Conservation (phyloP, 2,329 filamentous ascomycete species). For the Cryphonectria japonica region DNA sequence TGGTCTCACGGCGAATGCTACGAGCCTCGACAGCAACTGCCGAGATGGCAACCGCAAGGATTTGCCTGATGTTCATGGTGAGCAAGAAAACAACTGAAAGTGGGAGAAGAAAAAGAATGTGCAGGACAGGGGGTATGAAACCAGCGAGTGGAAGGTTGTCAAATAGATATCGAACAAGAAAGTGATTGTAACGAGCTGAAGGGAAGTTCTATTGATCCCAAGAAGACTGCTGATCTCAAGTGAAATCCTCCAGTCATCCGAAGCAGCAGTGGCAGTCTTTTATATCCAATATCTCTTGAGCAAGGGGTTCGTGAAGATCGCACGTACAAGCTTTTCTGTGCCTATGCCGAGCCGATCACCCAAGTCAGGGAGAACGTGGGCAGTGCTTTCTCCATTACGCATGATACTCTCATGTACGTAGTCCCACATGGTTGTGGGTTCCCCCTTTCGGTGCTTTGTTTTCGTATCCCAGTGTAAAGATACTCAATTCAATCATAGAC, state of each 20-base stretch:
- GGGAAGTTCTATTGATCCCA: background rate
- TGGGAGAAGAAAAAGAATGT: background rate
- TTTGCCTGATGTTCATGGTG: background rate
- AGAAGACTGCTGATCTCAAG: background rate
- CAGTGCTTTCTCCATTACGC: background rate
- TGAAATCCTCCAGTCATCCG: background rate
- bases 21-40: conserved; percentile 3
- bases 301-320: background rate
- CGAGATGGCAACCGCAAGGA: background rate
- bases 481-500: background rate
- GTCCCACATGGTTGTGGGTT: background rate
- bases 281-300: background rate
- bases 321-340: background rate
- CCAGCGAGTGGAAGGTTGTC: conserved; percentile 1
- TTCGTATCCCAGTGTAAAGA: background rate
- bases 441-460: background rate
- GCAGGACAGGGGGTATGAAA: background rate
- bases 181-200: background rate
- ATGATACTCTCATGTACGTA: background rate
- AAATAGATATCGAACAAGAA: background rate
- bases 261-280: background rate
- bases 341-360: background rate
- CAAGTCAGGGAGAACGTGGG: background rate
- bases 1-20: background rate
- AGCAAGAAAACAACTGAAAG: background rate